Base-by-base conservation (phyloP, 805 yeast genomes). In the Yarrowia sp. region DNA sequence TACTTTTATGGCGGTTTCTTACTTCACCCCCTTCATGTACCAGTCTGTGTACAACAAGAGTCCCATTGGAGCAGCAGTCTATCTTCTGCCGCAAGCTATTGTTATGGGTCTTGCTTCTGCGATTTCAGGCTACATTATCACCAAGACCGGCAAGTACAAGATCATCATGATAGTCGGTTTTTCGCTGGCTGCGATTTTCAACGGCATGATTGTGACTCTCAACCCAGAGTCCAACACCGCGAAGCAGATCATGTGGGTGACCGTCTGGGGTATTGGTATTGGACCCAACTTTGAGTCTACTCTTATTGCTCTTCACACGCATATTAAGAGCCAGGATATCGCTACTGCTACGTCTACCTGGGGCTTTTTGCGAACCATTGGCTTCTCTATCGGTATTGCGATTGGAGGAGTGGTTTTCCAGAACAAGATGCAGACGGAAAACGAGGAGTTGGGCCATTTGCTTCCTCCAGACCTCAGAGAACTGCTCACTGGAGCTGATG, bases 301-400 rank as follows among this genome's bases (percentile, higher is more conserved):
- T 42, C 68, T 81, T 21, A 69, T 78, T 2, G 74, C 80, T 1
- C 84, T 82, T 65, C 69, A 82, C 8, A 71, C 76, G 16, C 82
- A 83, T 4, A 84, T 86, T 38, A 79, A 81, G 64, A 68, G 73
- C 0, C 76, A 80, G 5, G 86, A 85, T n/a, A 76, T 80, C 3
- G 74, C 76, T 3, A 68, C 81, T 69, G 75, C 81, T 0, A 81
- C 84, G 4, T 71, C 83, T 0, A 73, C 77, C 53, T 62, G 80
- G 62, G 76, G 77, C 64, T 80, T 80, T 66, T 68, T 70, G 9
- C 76, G 85, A 66, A 68, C 64, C 27, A 56, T 68, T 6, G 70
- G 70, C 4, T 49, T 68, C 35, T 69, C 79, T 0, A 64, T 81
- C 18, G 81, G 81, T 16, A 80, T 81, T 42, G 74, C 84, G 1